Evolutionary conservation across 2,329 filamentous ascomycete species (phyloP), one percentile per base, ranked within the genome.

Genomic region (Ceratocystis cubensis): DNA sequence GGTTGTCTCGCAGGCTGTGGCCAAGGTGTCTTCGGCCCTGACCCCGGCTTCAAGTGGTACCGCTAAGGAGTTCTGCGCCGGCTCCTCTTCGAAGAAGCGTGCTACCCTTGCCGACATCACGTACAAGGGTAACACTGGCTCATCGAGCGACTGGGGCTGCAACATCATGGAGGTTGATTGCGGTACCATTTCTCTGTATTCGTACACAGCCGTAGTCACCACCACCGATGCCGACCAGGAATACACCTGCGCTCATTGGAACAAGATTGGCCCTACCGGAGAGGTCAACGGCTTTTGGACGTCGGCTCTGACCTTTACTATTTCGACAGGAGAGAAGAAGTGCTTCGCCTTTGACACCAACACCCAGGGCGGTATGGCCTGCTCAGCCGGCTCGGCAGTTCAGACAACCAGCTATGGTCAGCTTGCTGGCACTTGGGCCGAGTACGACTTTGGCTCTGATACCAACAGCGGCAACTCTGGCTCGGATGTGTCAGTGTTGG

Each of bases 401-500:
- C 72, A 74, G 45, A 69, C 69, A 68, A 81, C 77, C 65, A 0
- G 4, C 2, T 69, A 71, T 62, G 79, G 79, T 69, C 75, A 79
- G 71, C 78, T 74, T 67, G 75, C 76, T 63, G 73, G 74, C 69
- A 76, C 76, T 66, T 83, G 81, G 80, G 70, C 76, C 72, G 81
- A 83, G 75, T 79, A 77, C 65, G 81, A 82, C 74, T 77, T 78
- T 61, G 78, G 69, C 68, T 78, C 76, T 74, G 45, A 69, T 0
- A 73, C 73, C 73, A 83, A 83, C 77, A 65, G 70, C n/a, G 74
- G 72, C 66, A 81, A 78, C 77, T 81, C 78, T 2, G 81, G 81
- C 50, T 78, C 77, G 67, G 81, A 83, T 66, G 79, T 77, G 69
- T 82, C 79, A 3, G 76, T 76, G 67, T 76, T 83, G 8, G 78